Evolutionary conservation across 2,329 filamentous ascomycete species (phyloP).

Genomic region (Purpureocillium takamizusanense): DNA sequence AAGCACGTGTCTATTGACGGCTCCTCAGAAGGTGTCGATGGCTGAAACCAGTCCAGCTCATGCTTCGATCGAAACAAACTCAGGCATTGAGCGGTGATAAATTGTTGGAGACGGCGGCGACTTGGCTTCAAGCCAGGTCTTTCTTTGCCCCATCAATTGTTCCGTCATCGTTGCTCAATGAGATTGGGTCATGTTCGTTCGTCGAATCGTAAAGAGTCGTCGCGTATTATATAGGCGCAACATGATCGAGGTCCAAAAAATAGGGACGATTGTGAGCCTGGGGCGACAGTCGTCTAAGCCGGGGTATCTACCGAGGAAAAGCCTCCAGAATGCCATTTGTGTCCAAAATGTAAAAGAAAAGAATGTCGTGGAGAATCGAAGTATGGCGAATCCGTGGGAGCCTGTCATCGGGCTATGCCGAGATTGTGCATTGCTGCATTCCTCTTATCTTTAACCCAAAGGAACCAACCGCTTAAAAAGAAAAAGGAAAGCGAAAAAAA

Average conservation of each 20-base stretch:
- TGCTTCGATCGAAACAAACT: constrained; percentile 19
- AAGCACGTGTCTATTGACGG: constrained; percentile 23
- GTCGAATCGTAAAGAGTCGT: constrained; percentile 33
- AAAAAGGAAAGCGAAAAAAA: constrained; percentile 15
- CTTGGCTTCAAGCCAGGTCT: constrained; percentile 23
- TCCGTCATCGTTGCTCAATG: constrained; percentile 12
- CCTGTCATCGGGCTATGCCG: constrained; percentile 39
- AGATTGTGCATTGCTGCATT: constrained; percentile 56
- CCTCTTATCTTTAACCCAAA: constrained; percentile 41
- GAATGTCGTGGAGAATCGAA: constrained; percentile 11
- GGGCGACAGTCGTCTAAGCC: constrained; percentile 5
- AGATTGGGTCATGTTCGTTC: constrained; percentile 20
- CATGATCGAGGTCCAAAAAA: constrained; percentile 24
- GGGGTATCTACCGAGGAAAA: constrained; percentile 12
- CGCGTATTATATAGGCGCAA: constrained; percentile 36
- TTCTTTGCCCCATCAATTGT: constrained; percentile 19
- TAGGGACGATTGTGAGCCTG: constrained; percentile 23
- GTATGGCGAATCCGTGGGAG: constrained; percentile 30
- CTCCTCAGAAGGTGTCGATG: constrained; percentile 11
- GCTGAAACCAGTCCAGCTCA: constrained; percentile 19
- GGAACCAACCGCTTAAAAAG: constrained; percentile 16
- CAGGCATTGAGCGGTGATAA: constrained; percentile 13
- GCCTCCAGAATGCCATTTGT: background rate
- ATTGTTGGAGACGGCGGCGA: constrained; percentile 18
- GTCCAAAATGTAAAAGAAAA: constrained; percentile 23